A percentile compares a stretch with the other conserved stretches of the same genome.
Evolutionary conservation across 2,329 filamentous ascomycete species (phyloP).

Genomic region (Gaeumannomyces sp.): DNA sequence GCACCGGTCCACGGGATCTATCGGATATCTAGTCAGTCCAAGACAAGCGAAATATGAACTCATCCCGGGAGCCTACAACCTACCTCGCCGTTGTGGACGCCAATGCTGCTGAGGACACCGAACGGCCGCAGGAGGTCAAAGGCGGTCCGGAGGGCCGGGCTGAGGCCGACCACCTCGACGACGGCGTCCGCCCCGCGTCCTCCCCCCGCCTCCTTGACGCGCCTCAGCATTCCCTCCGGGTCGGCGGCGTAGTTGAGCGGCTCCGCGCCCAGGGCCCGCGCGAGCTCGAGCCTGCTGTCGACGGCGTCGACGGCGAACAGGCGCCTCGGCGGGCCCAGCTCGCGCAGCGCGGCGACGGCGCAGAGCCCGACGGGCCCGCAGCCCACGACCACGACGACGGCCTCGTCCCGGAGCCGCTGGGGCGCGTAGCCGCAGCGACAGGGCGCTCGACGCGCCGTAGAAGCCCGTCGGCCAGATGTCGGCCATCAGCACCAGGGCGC

Average conservation of each 20-base stretch:
- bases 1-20: slow-evolving; percentile 61
- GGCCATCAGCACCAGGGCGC: slow-evolving; percentile 78
- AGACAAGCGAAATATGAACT: background rate
- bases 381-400: slow-evolving; percentile 73
- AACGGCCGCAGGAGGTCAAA: slow-evolving; percentile 68
- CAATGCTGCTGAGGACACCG: slow-evolving; percentile 68
- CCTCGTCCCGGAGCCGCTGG: slow-evolving; percentile 52
- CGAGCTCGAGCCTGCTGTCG: slow-evolving; percentile 66
- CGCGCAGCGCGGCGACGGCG: slow-evolving; percentile 70
- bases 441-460: slow-evolving; percentile 75
- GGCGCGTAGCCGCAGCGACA: slow-evolving; percentile 42
- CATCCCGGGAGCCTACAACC: slow-evolving; percentile 20
- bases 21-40: slow-evolving; percentile 13
- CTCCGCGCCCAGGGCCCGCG: slow-evolving; percentile 69
- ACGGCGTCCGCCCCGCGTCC: slow-evolving; percentile 82
- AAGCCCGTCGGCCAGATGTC: slow-evolving; percentile 88
- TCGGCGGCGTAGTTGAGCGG: slow-evolving; percentile 72
- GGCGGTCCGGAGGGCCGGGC: slow-evolving; percentile 61
- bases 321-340: slow-evolving; percentile 62
- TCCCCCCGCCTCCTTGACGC: slow-evolving; percentile 68
- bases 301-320: slow-evolving; percentile 77
- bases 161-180: slow-evolving; percentile 70
- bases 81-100: slow-evolving; percentile 69
- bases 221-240: slow-evolving; percentile 55
- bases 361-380: slow-evolving; percentile 84